Base-by-base conservation (phyloP, 495 filamentous ascomycete genomes). In the Clohesyomyces aquaticus region DNA sequence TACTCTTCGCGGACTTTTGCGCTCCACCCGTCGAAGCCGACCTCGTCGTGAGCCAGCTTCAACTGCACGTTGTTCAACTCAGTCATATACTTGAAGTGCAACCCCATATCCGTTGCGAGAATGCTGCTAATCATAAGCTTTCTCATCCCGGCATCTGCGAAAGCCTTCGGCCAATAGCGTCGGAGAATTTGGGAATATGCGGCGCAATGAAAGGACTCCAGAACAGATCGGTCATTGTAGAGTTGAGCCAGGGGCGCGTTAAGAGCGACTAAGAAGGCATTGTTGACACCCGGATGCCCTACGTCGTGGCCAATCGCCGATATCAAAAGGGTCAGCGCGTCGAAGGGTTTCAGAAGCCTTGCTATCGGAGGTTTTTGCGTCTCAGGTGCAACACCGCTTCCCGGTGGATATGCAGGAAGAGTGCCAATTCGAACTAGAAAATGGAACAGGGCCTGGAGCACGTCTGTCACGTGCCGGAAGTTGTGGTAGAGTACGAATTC, bases 401-500 rank as follows among this genome's bases (percentile, higher is more conserved):
- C 55, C 11, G 59, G 43, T 6, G 81, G 65, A 74, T 89, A 91
- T 2, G 86, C 81, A 16, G 93, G 90, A 48, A 96, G 76, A 6
- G 86, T 84, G 42, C 89, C 89, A 46, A 97, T 87, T 46, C 84
- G 83, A 53, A 97, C 79, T n/a, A 98, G 81, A 71, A 96, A 96
- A 76, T 88, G 87, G 75, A 97, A 98, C 41, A 89, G 82, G 2
- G 94, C 95, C 76, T 98, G 94, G 68, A 97, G 81, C 41, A 98
- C 94, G 78, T 98, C 94, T 53, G 94, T 86, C 6, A 95, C 94
- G 74, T 98, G 94, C 50, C 94, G 91, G 75, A 97, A 98, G 73
- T 98, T 98, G 77, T 98, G 94, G 71, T 98, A 98, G n/a, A 93
- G 89, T 38, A 98, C 91, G 73, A 96, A 96, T 51, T 83, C 85